Evolutionary conservation across 2,329 filamentous ascomycete genomes (phyloP).

Genomic region (Scortechinia acanthostroma): DNA sequence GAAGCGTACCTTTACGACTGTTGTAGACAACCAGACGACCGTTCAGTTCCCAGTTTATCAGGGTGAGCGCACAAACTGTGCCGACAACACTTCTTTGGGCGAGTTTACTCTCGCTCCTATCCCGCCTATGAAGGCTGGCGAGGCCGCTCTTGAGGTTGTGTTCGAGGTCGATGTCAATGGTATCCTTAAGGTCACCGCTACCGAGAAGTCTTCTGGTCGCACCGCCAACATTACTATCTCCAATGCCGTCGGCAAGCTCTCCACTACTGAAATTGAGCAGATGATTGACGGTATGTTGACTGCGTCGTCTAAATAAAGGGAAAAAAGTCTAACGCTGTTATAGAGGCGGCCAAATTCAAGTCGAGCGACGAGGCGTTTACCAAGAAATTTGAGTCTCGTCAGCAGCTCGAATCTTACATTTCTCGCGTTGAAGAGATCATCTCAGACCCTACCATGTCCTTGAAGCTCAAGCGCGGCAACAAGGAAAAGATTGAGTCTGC

Average conservation of each 20-base stretch:
- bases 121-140: slow-evolving; percentile 84
- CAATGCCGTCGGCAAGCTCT: slow-evolving; percentile 98
- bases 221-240: slow-evolving; percentile 99
- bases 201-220: slow-evolving; percentile 96
- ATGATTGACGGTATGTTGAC: slow-evolving; percentile 73
- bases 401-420: slow-evolving; percentile 99
- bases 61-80: slow-evolving; percentile 95
- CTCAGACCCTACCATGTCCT: slow-evolving; percentile 87
- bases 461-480: slow-evolving; percentile 97
- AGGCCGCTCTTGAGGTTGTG: slow-evolving; percentile 92
- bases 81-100: slow-evolving; percentile 94
- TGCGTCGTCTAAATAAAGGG: background rate
- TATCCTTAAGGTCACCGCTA: slow-evolving; percentile 98
- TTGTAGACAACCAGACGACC: slow-evolving; percentile 69
- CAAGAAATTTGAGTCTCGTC: slow-evolving; percentile 98
- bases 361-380: slow-evolving; percentile 93
- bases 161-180: slow-evolving; percentile 99
- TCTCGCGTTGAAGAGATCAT: slow-evolving; percentile 97
- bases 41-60: slow-evolving; percentile 91
- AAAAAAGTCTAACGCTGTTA: too few species aligned
- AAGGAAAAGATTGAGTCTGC: slow-evolving; percentile 99
- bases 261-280: slow-evolving; percentile 86
- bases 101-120: slow-evolving; percentile 92
- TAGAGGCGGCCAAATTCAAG: slow-evolving; percentile 97
- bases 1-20: slow-evolving; percentile 82